Percentiles rank a stretch among this genome's conserved stretches.
Conservation (phyloP, 108 stramenopile genomes). For the Discostella stelligeroides region DNA sequence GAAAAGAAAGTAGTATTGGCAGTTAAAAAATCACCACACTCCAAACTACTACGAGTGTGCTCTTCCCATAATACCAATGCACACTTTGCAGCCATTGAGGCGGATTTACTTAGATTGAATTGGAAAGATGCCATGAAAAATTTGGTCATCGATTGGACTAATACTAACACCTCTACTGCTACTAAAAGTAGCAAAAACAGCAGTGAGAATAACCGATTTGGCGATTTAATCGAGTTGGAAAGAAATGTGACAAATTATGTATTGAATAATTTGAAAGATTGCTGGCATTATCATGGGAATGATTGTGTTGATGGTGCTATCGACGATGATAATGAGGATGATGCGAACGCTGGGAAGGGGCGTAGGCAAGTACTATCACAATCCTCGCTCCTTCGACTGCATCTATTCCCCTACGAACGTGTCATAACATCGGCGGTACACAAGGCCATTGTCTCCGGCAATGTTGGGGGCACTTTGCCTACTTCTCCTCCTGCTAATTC, state of each 20-base stretch:
- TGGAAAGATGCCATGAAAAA: too few species aligned
- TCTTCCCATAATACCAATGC: slow-evolving; percentile 20
- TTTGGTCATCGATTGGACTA: too few species aligned
- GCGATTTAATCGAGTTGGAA: slow-evolving; percentile 20
- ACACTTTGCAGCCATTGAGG: slow-evolving; percentile 37
- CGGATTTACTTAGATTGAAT: too few species aligned
- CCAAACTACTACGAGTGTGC: slow-evolving; percentile 28
- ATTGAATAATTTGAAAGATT: neutral
- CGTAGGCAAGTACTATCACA: too few species aligned
- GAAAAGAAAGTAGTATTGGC: neutral
- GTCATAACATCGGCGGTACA: neutral
- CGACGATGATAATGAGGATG: too few species aligned
- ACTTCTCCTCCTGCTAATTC: too few species aligned
- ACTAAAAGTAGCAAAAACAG: too few species aligned
- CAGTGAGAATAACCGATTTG: too few species aligned
- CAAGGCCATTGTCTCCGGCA: slow-evolving; percentile 8
- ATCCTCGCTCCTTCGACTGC: neutral
- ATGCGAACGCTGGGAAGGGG: too few species aligned
- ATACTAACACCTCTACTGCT: too few species aligned
- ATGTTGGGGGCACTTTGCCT: too few species aligned
- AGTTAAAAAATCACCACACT: slow-evolving; percentile 22
- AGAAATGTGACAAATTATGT: slow-evolving; percentile 1
- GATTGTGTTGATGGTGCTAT: too few species aligned
- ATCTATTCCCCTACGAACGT: slow-evolving; percentile 11
- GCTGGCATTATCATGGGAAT: neutral